Base-by-base conservation (phyloP, 2,329 filamentous ascomycete genomes). In the Fusarium falciforme region DNA sequence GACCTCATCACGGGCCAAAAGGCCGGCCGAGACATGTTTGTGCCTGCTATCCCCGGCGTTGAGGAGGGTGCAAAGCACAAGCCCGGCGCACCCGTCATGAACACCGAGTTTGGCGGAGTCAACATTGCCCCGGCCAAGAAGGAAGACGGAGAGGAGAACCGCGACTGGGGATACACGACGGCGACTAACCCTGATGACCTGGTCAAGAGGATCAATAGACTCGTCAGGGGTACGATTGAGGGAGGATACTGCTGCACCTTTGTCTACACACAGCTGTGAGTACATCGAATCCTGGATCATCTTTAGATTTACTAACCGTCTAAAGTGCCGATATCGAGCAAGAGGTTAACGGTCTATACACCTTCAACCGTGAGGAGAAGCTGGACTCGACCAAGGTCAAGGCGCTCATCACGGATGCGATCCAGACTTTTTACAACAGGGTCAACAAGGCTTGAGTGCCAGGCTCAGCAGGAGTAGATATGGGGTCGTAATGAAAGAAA, bases 131-230 rank as follows among this genome's bases (percentile, higher is more conserved):
- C 86, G 0, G 80, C 84, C 1, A 84, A 85, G 47, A 81, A 81
- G 27, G 71, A 74, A 2, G 72, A 66, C 65, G 4, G 77, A 79
- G 83, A 81, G 0, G 82, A 85, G 0, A 86, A 85, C 11, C 83
- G 87, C 6, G 88, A 91, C 65, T 93, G 91, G 91, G 91, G 91
- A 0, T 93, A 93, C 76, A 93, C 90, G 1, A 93, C 91, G 0
- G 91, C 91, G 0, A 86, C 80, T 0, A 88, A 92, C 75, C 81
- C 89, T 0, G 83, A 87, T 17, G 91, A 93, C 73, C 78, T 93
- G 64, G 82, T 93, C 20, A 83, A 84, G 68, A 81, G 91, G 4
- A 85, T 92, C 42, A 87, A 91, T 77, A 88, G 85, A 58, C 83
- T 93, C 67, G 85, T 91, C 14, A 87, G 86, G 79, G 90, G 85